A percentile compares a stretch with the other conserved stretches of the same genome.
Evolutionary conservation across 768 basidiomycete genomes (phyloP).

Genomic region (Suillus paluster): DNA sequence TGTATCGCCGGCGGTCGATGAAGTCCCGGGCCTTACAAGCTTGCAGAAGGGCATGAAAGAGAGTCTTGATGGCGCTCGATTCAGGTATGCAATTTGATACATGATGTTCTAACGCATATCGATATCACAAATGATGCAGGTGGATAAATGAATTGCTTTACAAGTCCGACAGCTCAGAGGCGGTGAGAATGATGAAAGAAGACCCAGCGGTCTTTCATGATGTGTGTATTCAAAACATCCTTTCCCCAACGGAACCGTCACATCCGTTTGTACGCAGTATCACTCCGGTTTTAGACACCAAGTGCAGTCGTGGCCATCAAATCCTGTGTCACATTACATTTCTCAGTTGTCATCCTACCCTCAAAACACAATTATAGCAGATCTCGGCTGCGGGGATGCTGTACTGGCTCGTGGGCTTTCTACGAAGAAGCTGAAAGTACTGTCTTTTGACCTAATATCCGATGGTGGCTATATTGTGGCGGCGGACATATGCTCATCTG

Average conservation of each 20-base stretch:
- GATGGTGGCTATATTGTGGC: slow-evolving; percentile 78
- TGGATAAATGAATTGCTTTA: slow-evolving; percentile 94
- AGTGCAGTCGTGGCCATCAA: slow-evolving; percentile 91
- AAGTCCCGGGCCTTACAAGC: slow-evolving; percentile 53
- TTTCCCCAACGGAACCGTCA: slow-evolving; percentile 17
- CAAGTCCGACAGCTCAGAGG: slow-evolving; percentile 78
- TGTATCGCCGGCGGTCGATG: slow-evolving; percentile 16
- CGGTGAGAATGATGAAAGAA: slow-evolving; percentile 80
- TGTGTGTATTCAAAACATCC: slow-evolving; percentile 46
- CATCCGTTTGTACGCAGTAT: slow-evolving; percentile 59
- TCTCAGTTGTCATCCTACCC: slow-evolving; percentile 66
- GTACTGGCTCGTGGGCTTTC: slow-evolving; percentile 76
- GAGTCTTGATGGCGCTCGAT: slow-evolving; percentile 84
- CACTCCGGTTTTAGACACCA: slow-evolving; percentile 91
- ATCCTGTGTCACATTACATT: slow-evolving; percentile 88
- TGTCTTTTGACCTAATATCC: slow-evolving; percentile 83
- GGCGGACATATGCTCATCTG: slow-evolving; percentile 81
- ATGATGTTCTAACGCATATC: not conserved
- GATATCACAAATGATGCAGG: slow-evolving; percentile 41
- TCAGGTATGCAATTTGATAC: slow-evolving; percentile 56
- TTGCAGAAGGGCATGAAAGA: slow-evolving; percentile 81
- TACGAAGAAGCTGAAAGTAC: slow-evolving; percentile 66
- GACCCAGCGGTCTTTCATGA: slow-evolving; percentile 85
- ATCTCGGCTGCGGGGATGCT: slow-evolving; percentile 96
- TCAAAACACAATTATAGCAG: slow-evolving; percentile 75